Conservation (phyloP, 1,284 basidiomycete genomes). For the Mycena sp. region DNA sequence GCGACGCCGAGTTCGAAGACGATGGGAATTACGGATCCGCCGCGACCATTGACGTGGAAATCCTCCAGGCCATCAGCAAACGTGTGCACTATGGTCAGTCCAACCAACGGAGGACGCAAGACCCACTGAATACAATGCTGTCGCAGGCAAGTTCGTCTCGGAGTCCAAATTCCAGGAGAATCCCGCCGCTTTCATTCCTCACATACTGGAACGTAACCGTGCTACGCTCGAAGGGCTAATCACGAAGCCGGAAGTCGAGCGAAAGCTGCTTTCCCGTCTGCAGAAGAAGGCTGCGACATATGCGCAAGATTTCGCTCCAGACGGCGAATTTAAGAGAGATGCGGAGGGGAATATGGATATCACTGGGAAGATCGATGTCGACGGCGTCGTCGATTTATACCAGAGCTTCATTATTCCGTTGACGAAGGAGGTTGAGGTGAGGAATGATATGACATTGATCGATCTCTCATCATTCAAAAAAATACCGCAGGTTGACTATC, state of each 20-base stretch:
- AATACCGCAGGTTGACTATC: constrained; percentile 85
- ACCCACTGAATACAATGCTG: background rate
- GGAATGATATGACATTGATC: constrained; percentile 38
- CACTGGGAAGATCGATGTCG: constrained; percentile 87
- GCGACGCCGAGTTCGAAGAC: constrained; percentile 78
- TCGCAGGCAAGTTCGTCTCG: constrained; percentile 95
- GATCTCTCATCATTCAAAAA: background rate
- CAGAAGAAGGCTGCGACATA: constrained; percentile 94
- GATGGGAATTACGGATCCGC: constrained; percentile 98
- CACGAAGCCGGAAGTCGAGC: constrained; percentile 96
- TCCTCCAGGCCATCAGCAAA: constrained; percentile 93
- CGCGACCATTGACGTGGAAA: constrained; percentile 94
- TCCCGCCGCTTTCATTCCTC: constrained; percentile 90
- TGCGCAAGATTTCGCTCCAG: constrained; percentile 87
- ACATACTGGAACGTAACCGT: constrained; percentile 84
- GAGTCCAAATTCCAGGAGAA: constrained; percentile 93
- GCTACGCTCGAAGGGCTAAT: constrained; percentile 86
- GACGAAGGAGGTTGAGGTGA: constrained; percentile 97
- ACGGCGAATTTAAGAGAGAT: constrained; percentile 63
- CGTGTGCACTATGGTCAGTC: constrained; percentile 94
- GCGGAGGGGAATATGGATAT: constrained; percentile 37
- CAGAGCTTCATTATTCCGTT: constrained; percentile 95
- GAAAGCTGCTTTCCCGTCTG: constrained; percentile 85
- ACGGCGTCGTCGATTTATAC: constrained; percentile 93
- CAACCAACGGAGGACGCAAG: background rate